Evolutionary conservation across 2,329 filamentous ascomycete genomes (phyloP).

Genomic region (Aspergillus sergii): DNA sequence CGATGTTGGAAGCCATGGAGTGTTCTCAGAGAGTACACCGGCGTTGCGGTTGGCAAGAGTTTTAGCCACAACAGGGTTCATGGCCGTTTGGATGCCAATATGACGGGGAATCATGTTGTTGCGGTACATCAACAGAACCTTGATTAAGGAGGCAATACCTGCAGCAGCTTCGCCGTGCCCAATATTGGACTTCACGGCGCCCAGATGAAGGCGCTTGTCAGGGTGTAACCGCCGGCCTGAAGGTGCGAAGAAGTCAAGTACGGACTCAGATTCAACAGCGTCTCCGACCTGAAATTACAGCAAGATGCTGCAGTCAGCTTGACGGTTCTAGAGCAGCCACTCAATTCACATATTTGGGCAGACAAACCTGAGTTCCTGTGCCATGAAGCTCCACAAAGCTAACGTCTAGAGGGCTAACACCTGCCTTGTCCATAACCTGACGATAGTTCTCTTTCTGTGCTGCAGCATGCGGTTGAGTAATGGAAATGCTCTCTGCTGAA

Average conservation of each 20-base stretch:
- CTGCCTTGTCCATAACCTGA: constrained; percentile 40
- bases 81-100: neutral
- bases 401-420: constrained; percentile 39
- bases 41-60: neutral
- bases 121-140: neutral
- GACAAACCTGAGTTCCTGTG: constrained; percentile 42
- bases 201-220: neutral
- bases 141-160: neutral
- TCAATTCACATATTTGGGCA: no score
- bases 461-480: constrained; percentile 46
- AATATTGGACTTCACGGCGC: neutral
- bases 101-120: neutral
- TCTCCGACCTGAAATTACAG: constrained; percentile 16
- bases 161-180: neutral
- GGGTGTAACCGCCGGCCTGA: constrained; percentile 39
- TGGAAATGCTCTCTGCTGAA: constrained; percentile 48
- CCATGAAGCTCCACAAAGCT: constrained; percentile 46
- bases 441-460: constrained; percentile 42
- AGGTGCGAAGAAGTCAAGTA: neutral
- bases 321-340: no score
- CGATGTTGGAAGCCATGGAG: neutral
- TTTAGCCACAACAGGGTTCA: neutral
- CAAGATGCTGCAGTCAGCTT: no score
- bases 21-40: neutral
- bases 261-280: neutral